Conservation (phyloP, 345 rosid genomes). For the Sonneratia caseolaris region DNA sequence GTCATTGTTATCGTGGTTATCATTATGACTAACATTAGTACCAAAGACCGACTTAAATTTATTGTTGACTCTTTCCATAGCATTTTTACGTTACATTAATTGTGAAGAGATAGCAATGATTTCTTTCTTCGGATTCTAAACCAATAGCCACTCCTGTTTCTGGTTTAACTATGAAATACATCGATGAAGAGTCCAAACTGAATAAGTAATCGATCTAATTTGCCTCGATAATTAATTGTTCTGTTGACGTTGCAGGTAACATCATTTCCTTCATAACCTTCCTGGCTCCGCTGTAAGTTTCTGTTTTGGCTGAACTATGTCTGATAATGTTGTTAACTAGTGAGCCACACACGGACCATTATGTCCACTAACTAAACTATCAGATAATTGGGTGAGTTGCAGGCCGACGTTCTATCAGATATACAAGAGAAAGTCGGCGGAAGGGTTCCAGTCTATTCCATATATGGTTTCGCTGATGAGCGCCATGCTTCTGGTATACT, state of each 20-base stretch:
- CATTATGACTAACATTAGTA: too few relatives aligned
- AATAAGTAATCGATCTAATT: background rate
- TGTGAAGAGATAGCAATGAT: too few relatives aligned
- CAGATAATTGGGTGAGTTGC: background rate
- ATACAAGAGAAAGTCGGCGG: constrained; percentile 53
- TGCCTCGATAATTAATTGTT: background rate
- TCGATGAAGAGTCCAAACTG: too few relatives aligned
- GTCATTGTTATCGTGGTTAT: too few relatives aligned
- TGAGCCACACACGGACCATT: background rate
- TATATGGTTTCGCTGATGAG: constrained; percentile 58
- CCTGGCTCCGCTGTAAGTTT: constrained; percentile 60
- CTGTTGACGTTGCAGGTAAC: constrained; percentile 38
- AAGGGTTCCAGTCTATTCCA: constrained; percentile 69
- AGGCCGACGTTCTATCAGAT: constrained; percentile 59
- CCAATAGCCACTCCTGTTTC: too few relatives aligned
- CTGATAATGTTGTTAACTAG: background rate
- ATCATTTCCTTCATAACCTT: constrained; percentile 51
- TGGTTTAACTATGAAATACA: too few relatives aligned
- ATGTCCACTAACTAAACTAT: background rate
- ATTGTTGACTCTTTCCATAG: too few relatives aligned
- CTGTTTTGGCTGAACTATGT: background rate
- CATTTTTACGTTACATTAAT: too few relatives aligned
- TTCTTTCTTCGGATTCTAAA: too few relatives aligned
- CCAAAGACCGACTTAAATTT: too few relatives aligned
- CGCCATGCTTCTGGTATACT: constrained; percentile 74